Evolutionary conservation across 2,329 filamentous ascomycete genomes (phyloP).

Genomic region (Colletotrichum sp.): DNA sequence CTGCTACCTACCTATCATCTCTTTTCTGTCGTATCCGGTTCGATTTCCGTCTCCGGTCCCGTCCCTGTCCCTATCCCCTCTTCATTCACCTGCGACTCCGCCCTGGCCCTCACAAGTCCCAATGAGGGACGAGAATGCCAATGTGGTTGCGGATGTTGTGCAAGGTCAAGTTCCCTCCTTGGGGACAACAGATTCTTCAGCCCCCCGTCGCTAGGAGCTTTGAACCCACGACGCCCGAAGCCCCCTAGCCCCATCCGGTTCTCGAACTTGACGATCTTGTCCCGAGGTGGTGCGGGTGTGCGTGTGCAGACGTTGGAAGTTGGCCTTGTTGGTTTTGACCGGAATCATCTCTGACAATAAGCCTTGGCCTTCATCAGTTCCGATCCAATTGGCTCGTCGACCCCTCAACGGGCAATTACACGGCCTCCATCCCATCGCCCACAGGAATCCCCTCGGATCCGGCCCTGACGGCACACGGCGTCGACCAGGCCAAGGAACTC

Average conservation of each 20-base stretch:
- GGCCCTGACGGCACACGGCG: constrained; percentile 84
- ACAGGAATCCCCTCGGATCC: constrained; percentile 90
- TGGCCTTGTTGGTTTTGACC: background rate
- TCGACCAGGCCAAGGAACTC: constrained; percentile 81
- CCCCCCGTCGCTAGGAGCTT: background rate
- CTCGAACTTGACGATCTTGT: background rate
- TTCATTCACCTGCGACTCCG: background rate
- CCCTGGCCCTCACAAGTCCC: background rate
- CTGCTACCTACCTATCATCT: background rate
- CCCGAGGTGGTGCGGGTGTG: background rate
- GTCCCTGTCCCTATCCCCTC: background rate
- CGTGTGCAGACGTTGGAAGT: background rate
- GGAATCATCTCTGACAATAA: constrained; percentile 13
- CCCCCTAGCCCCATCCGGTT: background rate
- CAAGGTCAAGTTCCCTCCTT: background rate
- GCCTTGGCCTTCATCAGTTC: constrained; percentile 61
- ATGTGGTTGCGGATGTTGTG: background rate
- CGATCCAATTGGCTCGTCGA: constrained; percentile 91
- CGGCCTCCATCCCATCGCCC: constrained; percentile 74
- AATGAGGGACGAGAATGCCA: background rate
- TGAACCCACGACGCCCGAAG: background rate
- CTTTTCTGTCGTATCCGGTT: constrained; percentile 11
- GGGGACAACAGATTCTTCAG: background rate
- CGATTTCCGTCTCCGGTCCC: constrained; percentile 15
- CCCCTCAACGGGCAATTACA: constrained; percentile 79